A percentile compares a stretch with the other conserved stretches of the same genome.
These are phyloP conservation scores for Fusarium sp. DNA, from an alignment of 2,329 filamentous ascomycete genomes.

Conservation along the genomic window DNA sequence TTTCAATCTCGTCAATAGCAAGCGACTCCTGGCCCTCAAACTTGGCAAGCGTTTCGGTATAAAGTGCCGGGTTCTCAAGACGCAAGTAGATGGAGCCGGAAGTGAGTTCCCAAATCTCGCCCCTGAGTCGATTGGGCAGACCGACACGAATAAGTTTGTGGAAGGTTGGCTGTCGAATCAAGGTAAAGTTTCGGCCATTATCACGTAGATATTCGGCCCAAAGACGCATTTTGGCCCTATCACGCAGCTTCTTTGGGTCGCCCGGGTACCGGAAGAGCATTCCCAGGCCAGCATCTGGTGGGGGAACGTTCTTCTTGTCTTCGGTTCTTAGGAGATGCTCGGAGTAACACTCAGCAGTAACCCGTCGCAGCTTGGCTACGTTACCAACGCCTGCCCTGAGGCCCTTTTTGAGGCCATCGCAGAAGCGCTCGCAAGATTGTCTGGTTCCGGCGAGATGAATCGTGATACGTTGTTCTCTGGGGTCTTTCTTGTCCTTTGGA, in stretches of 20 bases:
- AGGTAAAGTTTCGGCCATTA: constrained; percentile 91
- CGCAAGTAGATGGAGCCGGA: constrained; percentile 92
- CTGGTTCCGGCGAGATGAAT: constrained; percentile 92
- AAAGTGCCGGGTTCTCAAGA: constrained; percentile 87
- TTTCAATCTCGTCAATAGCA: constrained; percentile 98
- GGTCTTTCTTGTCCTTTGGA: constrained; percentile 61
- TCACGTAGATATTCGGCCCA: constrained; percentile 98
- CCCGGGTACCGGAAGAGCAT: constrained; percentile 95
- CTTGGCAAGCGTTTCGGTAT: constrained; percentile 86
- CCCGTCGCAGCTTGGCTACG: constrained; percentile 85
- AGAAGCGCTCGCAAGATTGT: constrained; percentile 93
- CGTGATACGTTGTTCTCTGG: constrained; percentile 85
- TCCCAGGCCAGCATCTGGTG: constrained; percentile 92
- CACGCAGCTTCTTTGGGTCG: constrained; percentile 92
- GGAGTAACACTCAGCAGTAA: constrained; percentile 90
- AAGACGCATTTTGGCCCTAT: constrained; percentile 95
- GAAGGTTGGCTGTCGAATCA: constrained; percentile 96
- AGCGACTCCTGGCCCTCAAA: constrained; percentile 89
- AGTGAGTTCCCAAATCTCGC: constrained; percentile 96
- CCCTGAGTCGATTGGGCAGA: constrained; percentile 90
- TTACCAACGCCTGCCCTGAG: constrained; percentile 89
- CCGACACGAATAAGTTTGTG: constrained; percentile 98
- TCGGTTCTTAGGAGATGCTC: constrained; percentile 81
- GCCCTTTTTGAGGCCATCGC: constrained; percentile 93
- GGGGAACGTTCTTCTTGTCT: constrained; percentile 69